phyloP scores from a whole-genome alignment of 257 asterid species.

The Thymus quinquecostatus region DNA sequence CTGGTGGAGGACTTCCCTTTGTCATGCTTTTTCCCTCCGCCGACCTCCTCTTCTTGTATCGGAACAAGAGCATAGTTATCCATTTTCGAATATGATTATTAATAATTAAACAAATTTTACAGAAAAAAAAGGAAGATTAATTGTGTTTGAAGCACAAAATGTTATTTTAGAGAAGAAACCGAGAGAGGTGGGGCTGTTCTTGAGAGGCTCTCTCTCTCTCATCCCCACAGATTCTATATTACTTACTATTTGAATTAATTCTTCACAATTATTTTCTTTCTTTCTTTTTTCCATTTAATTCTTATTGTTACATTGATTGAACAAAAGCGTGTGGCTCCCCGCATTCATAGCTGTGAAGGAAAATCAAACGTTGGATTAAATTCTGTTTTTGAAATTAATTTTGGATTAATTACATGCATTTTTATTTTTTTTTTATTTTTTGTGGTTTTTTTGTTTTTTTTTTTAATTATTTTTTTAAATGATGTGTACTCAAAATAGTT shows the following conservation, averaged over 20 bases:
- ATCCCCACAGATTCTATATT: conserved; percentile 13
- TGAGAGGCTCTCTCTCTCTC: conserved; percentile 33
- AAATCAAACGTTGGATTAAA: not conserved
- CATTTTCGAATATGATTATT: conserved; percentile 28
- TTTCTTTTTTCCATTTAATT: not conserved
- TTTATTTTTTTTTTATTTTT: too few relatives aligned
- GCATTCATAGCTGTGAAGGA: conserved; percentile 19
- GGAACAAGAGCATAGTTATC: conserved; percentile 45
- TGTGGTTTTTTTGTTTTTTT: too few relatives aligned
- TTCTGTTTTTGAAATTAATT: not conserved
- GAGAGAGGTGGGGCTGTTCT: conserved; percentile 31
- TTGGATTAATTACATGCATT: too few relatives aligned
- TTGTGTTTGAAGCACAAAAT: not conserved
- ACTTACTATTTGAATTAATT: not conserved
- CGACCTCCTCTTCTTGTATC: conserved; percentile 28
- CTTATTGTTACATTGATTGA: not conserved
- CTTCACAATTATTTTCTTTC: not conserved
- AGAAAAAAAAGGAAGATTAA: too few relatives aligned
- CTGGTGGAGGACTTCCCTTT: conserved; percentile 33
- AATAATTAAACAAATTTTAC: not conserved
- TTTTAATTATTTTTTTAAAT: too few relatives aligned
- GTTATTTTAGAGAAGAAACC: conserved; percentile 9
- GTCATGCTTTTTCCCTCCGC: conserved; percentile 26
- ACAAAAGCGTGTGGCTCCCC: conserved; percentile 14
- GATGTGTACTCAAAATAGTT: too few relatives aligned